These are phyloP conservation scores for Graphiopsis chlorocephala DNA, from an alignment of 2,329 filamentous ascomycete species.

Conservation along the genomic window DNA sequence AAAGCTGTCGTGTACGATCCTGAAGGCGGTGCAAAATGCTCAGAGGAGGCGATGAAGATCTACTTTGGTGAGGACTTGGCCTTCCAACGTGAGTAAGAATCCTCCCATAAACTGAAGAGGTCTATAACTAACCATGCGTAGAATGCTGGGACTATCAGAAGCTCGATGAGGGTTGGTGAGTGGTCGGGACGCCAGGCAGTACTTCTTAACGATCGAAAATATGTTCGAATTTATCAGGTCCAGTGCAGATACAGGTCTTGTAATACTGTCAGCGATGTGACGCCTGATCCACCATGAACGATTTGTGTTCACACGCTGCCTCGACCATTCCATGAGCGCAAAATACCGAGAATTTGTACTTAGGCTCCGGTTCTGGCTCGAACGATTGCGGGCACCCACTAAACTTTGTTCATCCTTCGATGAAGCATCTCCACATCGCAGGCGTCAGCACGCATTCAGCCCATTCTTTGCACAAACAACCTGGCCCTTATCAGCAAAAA, in stretches of 20 bases:
- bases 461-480: not conserved
- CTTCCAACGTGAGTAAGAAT: conserved; percentile 1
- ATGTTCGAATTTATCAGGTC: not conserved
- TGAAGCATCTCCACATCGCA: not conserved
- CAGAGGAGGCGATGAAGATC: conserved; percentile 60
- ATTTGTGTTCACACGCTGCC: not conserved
- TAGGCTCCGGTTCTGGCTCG: not conserved
- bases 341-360: not conserved
- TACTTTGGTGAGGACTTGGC: conserved; percentile 69
- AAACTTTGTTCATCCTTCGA: not conserved
- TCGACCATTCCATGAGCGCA: not conserved
- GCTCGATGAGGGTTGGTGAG: conserved; percentile 14
- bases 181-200: not conserved
- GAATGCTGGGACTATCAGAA: conserved; percentile 15
- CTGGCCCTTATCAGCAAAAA: not conserved
- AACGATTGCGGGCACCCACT: not conserved
- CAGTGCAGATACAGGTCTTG: no score
- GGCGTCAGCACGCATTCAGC: not conserved
- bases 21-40: conserved; percentile 55
- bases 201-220: not conserved
- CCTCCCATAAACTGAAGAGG: not conserved
- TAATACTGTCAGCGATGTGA: not conserved
- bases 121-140: not conserved
- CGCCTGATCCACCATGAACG: not conserved
- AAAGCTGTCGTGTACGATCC: conserved; percentile 64